Evolutionary conservation across 306 rosid species (phyloP).

Genomic region (Fagus crenata): DNA sequence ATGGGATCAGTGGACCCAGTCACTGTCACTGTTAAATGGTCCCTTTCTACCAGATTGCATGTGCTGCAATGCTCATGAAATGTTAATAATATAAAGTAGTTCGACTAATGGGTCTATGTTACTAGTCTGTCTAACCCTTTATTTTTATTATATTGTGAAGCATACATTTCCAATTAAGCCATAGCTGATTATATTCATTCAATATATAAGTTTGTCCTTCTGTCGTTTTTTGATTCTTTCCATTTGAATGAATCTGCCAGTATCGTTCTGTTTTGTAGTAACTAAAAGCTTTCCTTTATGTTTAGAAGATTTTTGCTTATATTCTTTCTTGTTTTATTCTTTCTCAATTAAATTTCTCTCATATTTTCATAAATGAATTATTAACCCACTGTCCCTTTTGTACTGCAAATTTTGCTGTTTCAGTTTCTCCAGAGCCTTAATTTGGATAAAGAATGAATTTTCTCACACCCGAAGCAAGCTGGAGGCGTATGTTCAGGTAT

Average conservation of each 20-base stretch:
- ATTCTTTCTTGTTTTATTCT: neutral
- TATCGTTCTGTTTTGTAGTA: neutral
- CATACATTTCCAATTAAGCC: neutral
- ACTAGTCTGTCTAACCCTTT: too few relatives aligned
- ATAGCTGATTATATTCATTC: neutral
- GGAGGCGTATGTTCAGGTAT: conserved; percentile 44
- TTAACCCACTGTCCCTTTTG: neutral
- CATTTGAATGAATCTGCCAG: neutral
- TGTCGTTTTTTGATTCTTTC: neutral
- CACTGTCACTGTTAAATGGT: neutral
- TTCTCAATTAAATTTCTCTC: conserved; percentile 8
- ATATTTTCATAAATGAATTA: neutral
- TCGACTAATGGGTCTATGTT: neutral
- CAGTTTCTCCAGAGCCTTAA: conserved; percentile 40
- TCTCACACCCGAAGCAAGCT: conserved; percentile 41
- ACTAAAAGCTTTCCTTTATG: neutral
- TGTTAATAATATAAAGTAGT: neutral
- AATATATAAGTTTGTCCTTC: neutral
- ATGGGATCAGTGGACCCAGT: neutral
- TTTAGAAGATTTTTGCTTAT: neutral
- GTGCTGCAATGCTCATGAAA: neutral
- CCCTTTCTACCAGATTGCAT: neutral
- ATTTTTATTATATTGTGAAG: neutral
- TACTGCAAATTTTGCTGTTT: conserved; percentile 13
- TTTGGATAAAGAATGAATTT: conserved; percentile 48